A percentile compares a stretch with the other conserved stretches of the same genome.
These are phyloP conservation scores for Cadophora sp. DNA, from an alignment of 2,329 filamentous ascomycete genomes.

Conservation along the genomic window DNA sequence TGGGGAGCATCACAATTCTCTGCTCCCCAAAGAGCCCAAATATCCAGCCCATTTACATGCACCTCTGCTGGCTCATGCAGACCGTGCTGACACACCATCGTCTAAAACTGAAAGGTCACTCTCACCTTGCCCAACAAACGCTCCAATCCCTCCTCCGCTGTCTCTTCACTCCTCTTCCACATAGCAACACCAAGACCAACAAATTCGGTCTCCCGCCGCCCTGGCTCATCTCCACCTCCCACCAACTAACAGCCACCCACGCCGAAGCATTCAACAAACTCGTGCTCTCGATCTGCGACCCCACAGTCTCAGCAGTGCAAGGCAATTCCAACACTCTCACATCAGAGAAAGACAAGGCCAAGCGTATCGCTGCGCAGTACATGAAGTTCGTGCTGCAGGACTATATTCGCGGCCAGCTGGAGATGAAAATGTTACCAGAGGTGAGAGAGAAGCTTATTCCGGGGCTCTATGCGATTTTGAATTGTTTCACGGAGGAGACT, in stretches of 20 bases:
- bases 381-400: slow-evolving; percentile 66
- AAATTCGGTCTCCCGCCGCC: slow-evolving; percentile 36
- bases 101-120: slow-evolving; percentile 66
- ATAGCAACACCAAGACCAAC: slow-evolving; percentile 35
- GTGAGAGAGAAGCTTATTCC: slow-evolving; percentile 63
- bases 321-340: slow-evolving; percentile 55
- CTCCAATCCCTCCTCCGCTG: slow-evolving; percentile 62
- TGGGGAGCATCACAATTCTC: slow-evolving; percentile 43
- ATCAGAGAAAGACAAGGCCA: slow-evolving; percentile 66
- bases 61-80: slow-evolving; percentile 59
- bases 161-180: slow-evolving; percentile 52
- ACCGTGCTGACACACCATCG: slow-evolving; percentile 65
- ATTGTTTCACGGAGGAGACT: slow-evolving; percentile 61
- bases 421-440: slow-evolving; percentile 55
- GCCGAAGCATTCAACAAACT: slow-evolving; percentile 61
- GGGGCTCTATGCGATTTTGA: slow-evolving; percentile 64
- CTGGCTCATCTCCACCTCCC: slow-evolving; percentile 45
- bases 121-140: slow-evolving; percentile 61
- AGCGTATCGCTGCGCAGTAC: slow-evolving; percentile 65
- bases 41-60: slow-evolving; percentile 39
- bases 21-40: slow-evolving; percentile 40
- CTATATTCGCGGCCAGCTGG: slow-evolving; percentile 67
- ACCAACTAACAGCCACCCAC: slow-evolving; percentile 48
- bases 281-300: slow-evolving; percentile 65
- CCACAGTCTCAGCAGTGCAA: slow-evolving; percentile 61